Evolutionary conservation across 2,329 filamentous ascomycete species (phyloP).

Genomic region (Didymellaceae sp.): DNA sequence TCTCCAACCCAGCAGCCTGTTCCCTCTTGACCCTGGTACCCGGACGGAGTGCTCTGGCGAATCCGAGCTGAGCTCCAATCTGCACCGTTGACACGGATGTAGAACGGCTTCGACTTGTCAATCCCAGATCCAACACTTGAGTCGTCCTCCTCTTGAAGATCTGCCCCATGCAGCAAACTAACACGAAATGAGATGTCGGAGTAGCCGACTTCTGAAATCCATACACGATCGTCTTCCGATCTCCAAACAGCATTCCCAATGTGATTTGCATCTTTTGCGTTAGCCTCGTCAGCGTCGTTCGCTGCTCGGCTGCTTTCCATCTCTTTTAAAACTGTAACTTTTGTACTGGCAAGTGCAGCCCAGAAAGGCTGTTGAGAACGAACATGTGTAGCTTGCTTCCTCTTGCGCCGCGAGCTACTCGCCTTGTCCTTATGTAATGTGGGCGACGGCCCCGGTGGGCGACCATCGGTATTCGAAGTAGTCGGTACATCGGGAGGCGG

Average conservation of each 20-base stretch:
- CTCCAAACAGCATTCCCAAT: constrained; percentile 77
- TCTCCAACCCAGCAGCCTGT: constrained; percentile 71
- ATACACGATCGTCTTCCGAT: constrained; percentile 73
- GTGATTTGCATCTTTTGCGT: constrained; percentile 78
- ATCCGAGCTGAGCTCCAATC: constrained; percentile 81
- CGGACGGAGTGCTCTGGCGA: constrained; percentile 56
- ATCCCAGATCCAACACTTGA: constrained; percentile 58
- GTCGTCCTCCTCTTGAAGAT: constrained; percentile 47
- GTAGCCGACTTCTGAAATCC: constrained; percentile 80
- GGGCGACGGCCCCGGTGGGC: constrained; percentile 59
- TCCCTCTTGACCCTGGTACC: constrained; percentile 53
- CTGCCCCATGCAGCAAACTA: constrained; percentile 64
- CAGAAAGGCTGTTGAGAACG: constrained; percentile 90
- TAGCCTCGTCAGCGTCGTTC: constrained; percentile 74
- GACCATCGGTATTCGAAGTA: constrained; percentile 55
- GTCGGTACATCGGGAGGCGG: constrained; percentile 59
- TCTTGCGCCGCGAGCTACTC: constrained; percentile 79
- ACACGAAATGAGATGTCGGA: constrained; percentile 80
- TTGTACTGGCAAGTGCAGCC: constrained; percentile 93
- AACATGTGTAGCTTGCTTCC: constrained; percentile 90
- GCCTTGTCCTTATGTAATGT: constrained; percentile 63
- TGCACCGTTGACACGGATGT: constrained; percentile 78
- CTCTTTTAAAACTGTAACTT: constrained; percentile 92
- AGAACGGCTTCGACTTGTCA: constrained; percentile 76
- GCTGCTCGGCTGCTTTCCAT: constrained; percentile 75